Conservation (phyloP, 331 rosid genomes). For the Erythrophleum ivorense region DNA sequence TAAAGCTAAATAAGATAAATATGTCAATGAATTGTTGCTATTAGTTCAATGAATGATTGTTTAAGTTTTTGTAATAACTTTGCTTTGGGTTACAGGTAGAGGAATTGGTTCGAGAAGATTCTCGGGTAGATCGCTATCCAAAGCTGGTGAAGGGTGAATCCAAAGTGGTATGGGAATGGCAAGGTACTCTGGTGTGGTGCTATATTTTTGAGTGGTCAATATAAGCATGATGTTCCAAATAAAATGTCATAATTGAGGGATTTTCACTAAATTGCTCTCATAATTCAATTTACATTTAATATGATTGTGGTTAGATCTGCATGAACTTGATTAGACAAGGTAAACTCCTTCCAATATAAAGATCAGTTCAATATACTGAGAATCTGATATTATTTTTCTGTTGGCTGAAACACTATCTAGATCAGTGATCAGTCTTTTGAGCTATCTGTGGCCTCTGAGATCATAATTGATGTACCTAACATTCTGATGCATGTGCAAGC, state of each 20-base stretch:
- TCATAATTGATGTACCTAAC: neutral
- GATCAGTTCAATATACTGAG: slow-evolving; percentile 14
- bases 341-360: neutral
- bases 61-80: slow-evolving; percentile 18
- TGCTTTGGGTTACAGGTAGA: slow-evolving; percentile 64
- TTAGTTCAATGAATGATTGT: slow-evolving; percentile 3
- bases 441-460: neutral
- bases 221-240: slow-evolving; percentile 7
- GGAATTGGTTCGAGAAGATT: slow-evolving; percentile 90
- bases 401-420: neutral
- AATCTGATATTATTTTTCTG: neutral
- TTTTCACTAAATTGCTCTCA: slow-evolving; percentile 1
- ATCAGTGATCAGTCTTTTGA: slow-evolving; percentile 9
- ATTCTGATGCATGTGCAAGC: neutral
- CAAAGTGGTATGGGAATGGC: slow-evolving; percentile 97
- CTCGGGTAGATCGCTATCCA: slow-evolving; percentile 87
- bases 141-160: slow-evolving; percentile 91
- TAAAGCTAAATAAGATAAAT: slow-evolving; percentile 14
- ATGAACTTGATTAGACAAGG: neutral
- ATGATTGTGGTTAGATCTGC: neutral
- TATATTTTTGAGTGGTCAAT: slow-evolving; percentile 24
- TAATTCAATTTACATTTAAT: neutral
- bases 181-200: slow-evolving; percentile 49
- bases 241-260: neutral
- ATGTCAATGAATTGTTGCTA: slow-evolving; percentile 21